Percentiles rank a stretch among this genome's conserved stretches.
phyloP scores from a whole-genome alignment of 2,329 filamentous ascomycete species.

The Ceratocystis ficicola region DNA sequence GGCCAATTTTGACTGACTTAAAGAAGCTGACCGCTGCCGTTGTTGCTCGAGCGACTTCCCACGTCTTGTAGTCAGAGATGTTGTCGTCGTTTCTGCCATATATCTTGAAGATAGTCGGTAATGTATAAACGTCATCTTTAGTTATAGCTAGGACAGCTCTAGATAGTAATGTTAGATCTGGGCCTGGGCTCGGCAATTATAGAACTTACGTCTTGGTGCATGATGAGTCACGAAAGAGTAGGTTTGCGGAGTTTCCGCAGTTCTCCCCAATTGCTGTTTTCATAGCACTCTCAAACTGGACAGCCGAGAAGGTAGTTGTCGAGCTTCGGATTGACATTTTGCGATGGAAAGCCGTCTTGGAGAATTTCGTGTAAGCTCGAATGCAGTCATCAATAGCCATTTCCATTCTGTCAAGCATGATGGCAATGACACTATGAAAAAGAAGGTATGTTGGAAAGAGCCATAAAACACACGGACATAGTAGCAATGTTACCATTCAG shows the following conservation, averaged over 20 bases:
- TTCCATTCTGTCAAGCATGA: not conserved
- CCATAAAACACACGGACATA: not conserved
- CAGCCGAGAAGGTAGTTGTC: not conserved
- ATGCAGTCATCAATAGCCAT: not conserved
- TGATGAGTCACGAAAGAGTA: not conserved
- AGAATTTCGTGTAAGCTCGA: not conserved
- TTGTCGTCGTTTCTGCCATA: conserved; percentile 24
- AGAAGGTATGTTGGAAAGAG: not conserved
- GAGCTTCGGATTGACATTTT: not conserved
- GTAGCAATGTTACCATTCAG: conserved; percentile 24
- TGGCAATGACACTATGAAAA: not conserved
- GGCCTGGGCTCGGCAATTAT: not conserved
- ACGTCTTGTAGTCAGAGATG: conserved; percentile 26
- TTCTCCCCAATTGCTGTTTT: not conserved
- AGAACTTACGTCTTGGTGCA: not conserved
- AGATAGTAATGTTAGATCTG: not conserved
- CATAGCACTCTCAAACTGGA: not conserved
- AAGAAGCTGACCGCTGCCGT: conserved; percentile 28
- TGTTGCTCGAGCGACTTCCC: conserved; percentile 28
- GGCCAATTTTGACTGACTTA: conserved; percentile 26
- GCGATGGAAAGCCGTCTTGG: not conserved
- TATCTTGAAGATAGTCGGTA: conserved; percentile 25
- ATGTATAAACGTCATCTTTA: conserved; percentile 17
- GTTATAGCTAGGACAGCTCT: not conserved
- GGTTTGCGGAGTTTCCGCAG: not conserved